These are phyloP conservation scores for Nicotiana tabacum DNA, from an alignment of 257 asterid genomes.

Conservation along the genomic window DNA sequence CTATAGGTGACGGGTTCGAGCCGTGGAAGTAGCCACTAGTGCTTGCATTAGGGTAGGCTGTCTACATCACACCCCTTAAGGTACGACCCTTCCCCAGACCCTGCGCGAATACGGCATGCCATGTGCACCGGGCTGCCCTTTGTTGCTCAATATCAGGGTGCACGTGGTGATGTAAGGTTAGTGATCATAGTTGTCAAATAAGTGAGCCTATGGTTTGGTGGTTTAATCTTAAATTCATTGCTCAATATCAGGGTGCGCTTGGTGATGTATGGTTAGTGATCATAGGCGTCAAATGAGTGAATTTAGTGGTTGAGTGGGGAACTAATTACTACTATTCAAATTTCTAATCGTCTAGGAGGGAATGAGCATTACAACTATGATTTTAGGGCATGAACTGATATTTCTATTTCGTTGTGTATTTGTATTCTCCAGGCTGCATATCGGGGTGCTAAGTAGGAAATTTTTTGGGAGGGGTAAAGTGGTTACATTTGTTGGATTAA, in stretches of 20 bases:
- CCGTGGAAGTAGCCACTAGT: too few relatives aligned
- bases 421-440: not conserved
- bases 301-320: conserved; percentile 1
- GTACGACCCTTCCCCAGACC: too few relatives aligned
- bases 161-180: too few relatives aligned
- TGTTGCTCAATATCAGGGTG: too few relatives aligned
- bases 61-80: too few relatives aligned
- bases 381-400: not conserved
- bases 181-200: too few relatives aligned
- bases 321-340: not conserved
- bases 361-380: not conserved
- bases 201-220: too few relatives aligned
- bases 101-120: too few relatives aligned
- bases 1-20: too few relatives aligned
- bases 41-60: too few relatives aligned
- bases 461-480: not conserved
- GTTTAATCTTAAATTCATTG: not conserved
- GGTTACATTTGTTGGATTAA: not conserved
- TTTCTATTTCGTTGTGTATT: not conserved
- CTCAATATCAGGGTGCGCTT: not conserved
- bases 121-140: too few relatives aligned
- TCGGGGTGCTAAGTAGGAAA: not conserved
- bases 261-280: not conserved
- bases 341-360: not conserved
- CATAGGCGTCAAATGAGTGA: not conserved